Evolutionary conservation across 495 filamentous ascomycete genomes (phyloP), one percentile per base, ranked within the genome.

Genomic region (Cairneyella variabilis): DNA sequence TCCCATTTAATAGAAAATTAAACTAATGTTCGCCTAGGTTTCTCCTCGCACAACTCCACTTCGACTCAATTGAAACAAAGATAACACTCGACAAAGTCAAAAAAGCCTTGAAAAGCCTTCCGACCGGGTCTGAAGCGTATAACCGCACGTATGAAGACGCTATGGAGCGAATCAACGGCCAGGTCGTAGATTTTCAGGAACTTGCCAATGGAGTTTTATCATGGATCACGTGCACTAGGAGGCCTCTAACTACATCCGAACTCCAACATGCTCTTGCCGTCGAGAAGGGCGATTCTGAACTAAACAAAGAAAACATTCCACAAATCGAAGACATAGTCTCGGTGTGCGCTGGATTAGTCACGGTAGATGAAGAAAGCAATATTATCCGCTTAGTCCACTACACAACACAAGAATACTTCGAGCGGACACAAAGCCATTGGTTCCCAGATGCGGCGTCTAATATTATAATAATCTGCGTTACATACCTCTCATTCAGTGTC

Each of bases 301-400:
- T 71, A 12, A 64, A 71, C 22, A 52, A 62, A 43, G 64, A 66
- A 10, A 60, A 64, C 47, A 56, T 69, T 20, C 27, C 50, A 3
- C 63, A 69, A 12, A 54, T 63, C 2, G 64, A 57, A 49, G 53
- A 67, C 8, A 64, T 71, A 4, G 47, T 51, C 23, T 53, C 50
- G 18, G 67, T 75, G 11, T 84, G 80, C 54, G 74, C 72, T 39
- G 79, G 82, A 3, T 64, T 86, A n/a, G 72, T 82, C 4, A 75
- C 66, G 1, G 45, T 78, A 3, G 74, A 83, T 41, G 30, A 70
- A 21, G 67, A 71, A 17, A 80, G 69, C 43, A 36, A 56, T n/a
- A 67, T 75, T 38, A 65, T 82, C 34, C 73, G 76, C 11, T 64
- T 84, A 16, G 73, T 80, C 6, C 82, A 83, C 60, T 79, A 77